A percentile compares a stretch with the other conserved stretches of the same genome.
phyloP scores from a whole-genome alignment of 371 early-diverging fungal genomes.

The Basidiobolus meristosporus region DNA sequence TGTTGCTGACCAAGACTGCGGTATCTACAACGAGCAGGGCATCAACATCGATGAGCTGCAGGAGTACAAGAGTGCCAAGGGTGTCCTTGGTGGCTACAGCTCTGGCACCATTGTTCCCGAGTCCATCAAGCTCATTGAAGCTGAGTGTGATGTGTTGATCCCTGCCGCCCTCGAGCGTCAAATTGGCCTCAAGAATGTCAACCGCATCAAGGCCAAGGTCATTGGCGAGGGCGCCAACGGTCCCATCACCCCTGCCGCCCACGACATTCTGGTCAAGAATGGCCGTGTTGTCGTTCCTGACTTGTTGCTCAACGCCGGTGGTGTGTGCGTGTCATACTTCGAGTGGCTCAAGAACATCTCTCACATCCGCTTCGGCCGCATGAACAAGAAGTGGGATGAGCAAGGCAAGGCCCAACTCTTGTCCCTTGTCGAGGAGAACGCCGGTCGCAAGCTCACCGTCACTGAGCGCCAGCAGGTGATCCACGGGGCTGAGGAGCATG shows the following conservation, averaged over 20 bases:
- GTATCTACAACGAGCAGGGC: conserved; percentile 46
- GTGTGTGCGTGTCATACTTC: conserved; percentile 63
- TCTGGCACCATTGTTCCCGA: conserved; percentile 35
- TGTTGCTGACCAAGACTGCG: conserved; percentile 54
- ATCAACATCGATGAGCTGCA: conserved; percentile 48
- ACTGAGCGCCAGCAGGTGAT: conserved; percentile 59
- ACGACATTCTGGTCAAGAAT: conserved; percentile 38
- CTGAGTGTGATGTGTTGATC: conserved; percentile 69
- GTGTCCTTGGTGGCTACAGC: conserved; percentile 48
- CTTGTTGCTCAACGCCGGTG: conserved; percentile 68
- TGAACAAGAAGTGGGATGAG: conserved; percentile 85
- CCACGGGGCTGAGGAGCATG: conserved; percentile 80
- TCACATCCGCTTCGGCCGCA: conserved; percentile 77
- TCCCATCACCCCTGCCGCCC: conserved; percentile 63
- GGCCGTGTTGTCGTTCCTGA: conserved; percentile 68
- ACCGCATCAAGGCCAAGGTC: conserved; percentile 63
- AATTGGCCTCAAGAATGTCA: conserved; percentile 57
- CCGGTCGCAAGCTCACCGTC: conserved; percentile 49
- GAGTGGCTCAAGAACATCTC: conserved; percentile 71
- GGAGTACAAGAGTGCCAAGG: conserved; percentile 37
- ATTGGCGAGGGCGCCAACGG: conserved; percentile 84
- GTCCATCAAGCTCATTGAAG: conserved; percentile 45
- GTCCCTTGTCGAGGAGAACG: conserved; percentile 58
- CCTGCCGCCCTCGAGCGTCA: conserved; percentile 79
- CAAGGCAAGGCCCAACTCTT: conserved; percentile 55